Conservation (phyloP, 2,329 filamentous ascomycete species). For the Xylariales sp. region DNA sequence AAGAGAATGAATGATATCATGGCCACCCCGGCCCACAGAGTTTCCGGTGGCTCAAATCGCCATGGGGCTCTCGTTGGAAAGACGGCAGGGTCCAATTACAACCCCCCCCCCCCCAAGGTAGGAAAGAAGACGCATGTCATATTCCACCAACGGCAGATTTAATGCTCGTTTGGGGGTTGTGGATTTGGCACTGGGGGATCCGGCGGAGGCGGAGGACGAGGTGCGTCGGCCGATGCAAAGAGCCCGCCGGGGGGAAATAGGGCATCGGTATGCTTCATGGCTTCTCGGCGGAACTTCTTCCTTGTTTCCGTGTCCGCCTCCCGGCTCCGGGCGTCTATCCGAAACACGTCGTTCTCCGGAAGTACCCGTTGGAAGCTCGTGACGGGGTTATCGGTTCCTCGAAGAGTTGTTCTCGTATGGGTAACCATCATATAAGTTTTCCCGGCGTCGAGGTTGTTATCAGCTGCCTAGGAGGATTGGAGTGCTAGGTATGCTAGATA, state of each 20-base stretch:
- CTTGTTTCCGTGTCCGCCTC: conserved; percentile 80
- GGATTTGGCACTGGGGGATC: conserved; percentile 34
- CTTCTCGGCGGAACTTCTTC: conserved; percentile 92
- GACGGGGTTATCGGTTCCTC: conserved; percentile 12
- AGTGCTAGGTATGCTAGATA: conserved; percentile 26
- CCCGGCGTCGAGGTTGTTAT: conserved; percentile 7
- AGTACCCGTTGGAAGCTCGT: conserved; percentile 51
- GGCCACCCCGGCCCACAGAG: neutral
- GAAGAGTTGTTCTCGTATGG: conserved; percentile 4
- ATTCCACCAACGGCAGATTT: conserved; percentile 1
- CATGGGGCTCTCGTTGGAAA: neutral
- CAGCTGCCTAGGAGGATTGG: conserved; percentile 20
- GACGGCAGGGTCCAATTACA: neutral
- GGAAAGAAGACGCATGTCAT: neutral
- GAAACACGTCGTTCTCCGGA: conserved; percentile 81
- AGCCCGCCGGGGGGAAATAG: conserved; percentile 87
- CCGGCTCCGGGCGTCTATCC: conserved; percentile 85
- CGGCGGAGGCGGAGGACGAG: conserved; percentile 30
- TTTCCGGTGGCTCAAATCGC: neutral
- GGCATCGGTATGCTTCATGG: conserved; percentile 90
- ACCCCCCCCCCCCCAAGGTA: neutral
- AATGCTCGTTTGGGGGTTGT: conserved; percentile 19
- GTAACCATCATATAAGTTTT: conserved; percentile 16
- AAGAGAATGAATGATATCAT: neutral
- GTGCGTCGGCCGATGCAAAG: conserved; percentile 71